Base-by-base conservation (phyloP, 371 early-diverging fungal species). In the Mucor circinelloides region DNA sequence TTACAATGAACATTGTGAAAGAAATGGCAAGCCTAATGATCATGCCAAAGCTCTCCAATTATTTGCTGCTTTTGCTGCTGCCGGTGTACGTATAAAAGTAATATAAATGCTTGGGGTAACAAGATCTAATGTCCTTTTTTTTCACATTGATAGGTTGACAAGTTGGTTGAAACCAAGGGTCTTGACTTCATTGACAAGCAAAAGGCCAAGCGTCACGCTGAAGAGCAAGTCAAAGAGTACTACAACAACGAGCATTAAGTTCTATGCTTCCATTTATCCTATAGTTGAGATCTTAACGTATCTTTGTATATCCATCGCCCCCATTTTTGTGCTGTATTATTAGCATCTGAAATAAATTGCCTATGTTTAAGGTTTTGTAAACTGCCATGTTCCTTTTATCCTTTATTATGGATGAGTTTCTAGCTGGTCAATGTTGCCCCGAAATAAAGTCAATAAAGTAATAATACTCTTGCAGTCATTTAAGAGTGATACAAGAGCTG, bases 1-100 rank as follows among this genome's bases (percentile, higher is more conserved):
- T 46, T 84, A 83, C 64, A 69, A 82, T 27, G 73, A 78, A 30
- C 81, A 87, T 71, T 76, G 77, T 59, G 79, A 75, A 40, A 73
- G 67, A 52, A 63, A 84, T 8, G 86, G 82, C 52, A 71, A 82
- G 61, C 85, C 83, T 52, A 57, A 50, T 23, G 71, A 68, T 19
- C 87, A 87, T 58, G 73, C 78, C 6, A 71, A 57, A 44, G 83
- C 82, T 69, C 85, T 82, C 81, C 77, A 82, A 48, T 57, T 87
- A 46, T 73, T 87, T 52, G 83, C 86, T 72, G 85, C 77, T 57
- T 72, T 84, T 55, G 83, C 79, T 31, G 87, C 77, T 73, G 86
- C 68, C 65, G 77, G 78, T 46, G 40, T 85, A 46, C 5, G 40
- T 40, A 40, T 17, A 1, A 3, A 40, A 40, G 17, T 6, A 5